Evolutionary conservation across 345 rosid genomes (phyloP), one percentile per base, ranked within the genome.

Genomic region (Lepidium aucheri): DNA sequence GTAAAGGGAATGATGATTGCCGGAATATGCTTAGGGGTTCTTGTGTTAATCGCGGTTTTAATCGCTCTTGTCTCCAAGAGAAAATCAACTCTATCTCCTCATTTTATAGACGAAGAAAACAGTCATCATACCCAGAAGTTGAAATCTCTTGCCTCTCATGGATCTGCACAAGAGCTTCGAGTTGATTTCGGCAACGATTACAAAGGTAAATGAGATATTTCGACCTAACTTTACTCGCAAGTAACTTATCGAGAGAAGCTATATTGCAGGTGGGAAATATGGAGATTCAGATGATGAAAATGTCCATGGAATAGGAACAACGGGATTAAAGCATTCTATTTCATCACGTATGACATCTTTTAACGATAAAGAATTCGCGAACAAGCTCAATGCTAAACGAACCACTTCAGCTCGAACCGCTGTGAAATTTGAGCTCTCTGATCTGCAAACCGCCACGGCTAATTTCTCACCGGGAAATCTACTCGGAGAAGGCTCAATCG

Each of bases 401-500:
- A 80, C 74, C 81, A 74, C 79, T 73, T 80, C 88, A 1, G 60
- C 73, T 42, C 83, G 70, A 30, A 67, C 87, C 7, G 61, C 72
- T 6, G 28, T 43, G 0, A 71, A 82, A 53, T 86, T 81, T 69
- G 45, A 82, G 44, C 81, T 93, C 75, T 65, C 85, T 44, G 99
- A 90, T 65, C 75, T 93, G 68, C 90, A 79, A 77, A 60, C 63
- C 34, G 87, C 92, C 8, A 90, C 97, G 0, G 82, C 69, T 13
- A 82, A 81, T 66, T 93, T 93, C 55, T 79, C 90, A 33, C 60
- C 81, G 0, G 81, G 83, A 30, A 82, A 84, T 39, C 90, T 90
- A 50, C 78, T 90, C 14, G 97, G 97, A 0, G 84, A 85, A 80
- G 99, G 97, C 45, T 67, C 85, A 8, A 56, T 82, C 41, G 99